These are phyloP conservation scores for Termitomyces sp. DNA, from an alignment of 768 basidiomycete genomes.

Conservation along the genomic window DNA sequence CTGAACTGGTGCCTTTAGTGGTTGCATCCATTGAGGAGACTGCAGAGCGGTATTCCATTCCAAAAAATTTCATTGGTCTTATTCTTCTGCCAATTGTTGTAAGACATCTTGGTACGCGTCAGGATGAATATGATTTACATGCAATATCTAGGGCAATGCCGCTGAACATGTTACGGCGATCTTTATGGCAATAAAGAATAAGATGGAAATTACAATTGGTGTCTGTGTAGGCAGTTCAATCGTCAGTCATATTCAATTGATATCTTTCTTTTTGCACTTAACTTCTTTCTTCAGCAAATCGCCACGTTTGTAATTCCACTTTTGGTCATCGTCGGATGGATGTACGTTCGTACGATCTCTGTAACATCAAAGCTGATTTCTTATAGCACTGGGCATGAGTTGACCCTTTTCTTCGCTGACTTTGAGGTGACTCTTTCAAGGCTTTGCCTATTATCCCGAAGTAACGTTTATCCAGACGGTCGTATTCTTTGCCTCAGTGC, in stretches of 20 bases:
- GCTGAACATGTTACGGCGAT: conserved; percentile 84
- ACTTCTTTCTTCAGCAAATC: conserved; percentile 55
- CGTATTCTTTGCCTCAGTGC: conserved; percentile 78
- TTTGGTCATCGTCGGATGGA: conserved; percentile 87
- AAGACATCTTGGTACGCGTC: conserved; percentile 18
- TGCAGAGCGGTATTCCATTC: conserved; percentile 73
- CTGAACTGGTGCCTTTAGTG: conserved; percentile 41
- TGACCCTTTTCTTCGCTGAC: conserved; percentile 80
- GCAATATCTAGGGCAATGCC: conserved; percentile 54
- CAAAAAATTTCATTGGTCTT: conserved; percentile 81
- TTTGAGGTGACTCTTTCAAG: conserved; percentile 57
- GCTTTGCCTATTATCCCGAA: not conserved
- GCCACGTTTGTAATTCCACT: conserved; percentile 83
- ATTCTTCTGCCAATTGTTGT: conserved; percentile 87
- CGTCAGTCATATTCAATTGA: conserved; percentile 34
- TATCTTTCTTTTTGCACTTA: not conserved
- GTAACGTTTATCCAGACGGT: conserved; percentile 50
- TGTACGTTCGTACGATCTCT: conserved; percentile 36
- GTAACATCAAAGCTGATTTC: conserved; percentile 2
- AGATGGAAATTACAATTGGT: conserved; percentile 64
- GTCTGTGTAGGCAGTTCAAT: conserved; percentile 82
- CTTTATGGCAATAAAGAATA: conserved; percentile 81
- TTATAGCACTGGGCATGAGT: conserved; percentile 55
- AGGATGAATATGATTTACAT: not conserved
- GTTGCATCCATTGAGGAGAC: conserved; percentile 93